Conservation (phyloP, 2,329 filamentous ascomycete species). For the Aspergillus neotritici region DNA sequence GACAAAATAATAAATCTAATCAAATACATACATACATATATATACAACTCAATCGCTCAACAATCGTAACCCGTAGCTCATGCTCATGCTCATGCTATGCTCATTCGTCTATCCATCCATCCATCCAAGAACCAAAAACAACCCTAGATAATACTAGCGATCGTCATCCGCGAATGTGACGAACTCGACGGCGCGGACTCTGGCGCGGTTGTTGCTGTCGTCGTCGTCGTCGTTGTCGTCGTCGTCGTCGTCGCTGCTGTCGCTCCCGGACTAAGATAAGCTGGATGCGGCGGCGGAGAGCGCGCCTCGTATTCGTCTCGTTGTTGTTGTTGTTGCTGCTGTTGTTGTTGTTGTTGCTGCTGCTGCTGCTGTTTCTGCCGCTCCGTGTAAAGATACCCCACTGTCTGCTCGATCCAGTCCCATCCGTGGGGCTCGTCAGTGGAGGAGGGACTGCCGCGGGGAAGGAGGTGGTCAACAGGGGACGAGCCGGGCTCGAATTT, state of each 20-base stretch:
- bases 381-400: conserved; percentile 52
- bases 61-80: background rate
- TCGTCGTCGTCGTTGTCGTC: conserved; percentile 17
- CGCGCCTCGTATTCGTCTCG: conserved; percentile 24
- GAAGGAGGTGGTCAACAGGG: no score
- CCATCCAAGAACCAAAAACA: no score
- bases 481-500: conserved; percentile 9
- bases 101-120: background rate
- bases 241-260: conserved; percentile 13
- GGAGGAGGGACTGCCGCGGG: conserved; percentile 28
- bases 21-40: background rate
- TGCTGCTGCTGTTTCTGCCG: conserved; percentile 31
- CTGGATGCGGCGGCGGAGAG: conserved; percentile 14
- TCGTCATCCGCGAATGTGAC: conserved; percentile 41
- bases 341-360: conserved; percentile 20
- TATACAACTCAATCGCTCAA: background rate
- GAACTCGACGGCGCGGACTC: conserved; percentile 25
- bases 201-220: conserved; percentile 18
- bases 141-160: conserved; percentile 44
- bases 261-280: conserved; percentile 18
- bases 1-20: background rate
- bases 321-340: conserved; percentile 18
- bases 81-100: background rate
- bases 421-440: conserved; percentile 61
- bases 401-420: conserved; percentile 63